Base-by-base conservation (phyloP, 1,284 basidiomycete species). In the Athelia psychrophila region DNA sequence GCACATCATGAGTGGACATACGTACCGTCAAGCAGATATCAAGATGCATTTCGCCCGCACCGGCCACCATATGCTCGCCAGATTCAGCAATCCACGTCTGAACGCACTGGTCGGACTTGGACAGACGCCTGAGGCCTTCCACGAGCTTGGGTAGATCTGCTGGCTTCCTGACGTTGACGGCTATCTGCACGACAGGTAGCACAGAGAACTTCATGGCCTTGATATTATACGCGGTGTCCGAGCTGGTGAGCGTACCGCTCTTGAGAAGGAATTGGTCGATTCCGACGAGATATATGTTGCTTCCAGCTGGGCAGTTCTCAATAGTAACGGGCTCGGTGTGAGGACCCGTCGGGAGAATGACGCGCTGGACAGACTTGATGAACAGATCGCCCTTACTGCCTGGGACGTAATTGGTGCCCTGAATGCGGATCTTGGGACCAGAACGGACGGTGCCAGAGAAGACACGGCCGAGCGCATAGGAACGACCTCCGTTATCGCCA, bases 211-310 rank as follows among this genome's bases (percentile, higher is more conserved):
- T 95, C 96, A 99, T 99, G 76, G 98, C 95, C 81, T 82, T 94
- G 93, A 99, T 97, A 85, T 99, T 99, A 84, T 99, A 96, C 50
- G 97, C 97, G 53, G 95, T 98, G 79, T 99, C 97, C 54, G 93
- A 95, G 58, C 90, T 88, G 59, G 97, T 98, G 66, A 99, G 86
- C 60, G 97, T 99, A 76, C 97, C 96, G 63, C 86, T 94, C 87
- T 99, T 99, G 76, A 99, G 90, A 79, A 99, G 79, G 92, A 98
- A 99, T 79, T 99, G 97, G 79, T 99, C 97, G 67, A 99, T 92
- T 83, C 97, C 97, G 77, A 99, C 96, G 69, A 99, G 91, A 86
- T 97, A 97, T 61, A 95, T 78, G 66, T 99, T 98, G 85, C 99
- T 99, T 70, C 97, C 97, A 60, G 95, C 88, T 44, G 96, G 97